Evolutionary conservation across 1,139 yeast genomes (phyloP).

Genomic region (Lodderomyces metapsilosis): DNA sequence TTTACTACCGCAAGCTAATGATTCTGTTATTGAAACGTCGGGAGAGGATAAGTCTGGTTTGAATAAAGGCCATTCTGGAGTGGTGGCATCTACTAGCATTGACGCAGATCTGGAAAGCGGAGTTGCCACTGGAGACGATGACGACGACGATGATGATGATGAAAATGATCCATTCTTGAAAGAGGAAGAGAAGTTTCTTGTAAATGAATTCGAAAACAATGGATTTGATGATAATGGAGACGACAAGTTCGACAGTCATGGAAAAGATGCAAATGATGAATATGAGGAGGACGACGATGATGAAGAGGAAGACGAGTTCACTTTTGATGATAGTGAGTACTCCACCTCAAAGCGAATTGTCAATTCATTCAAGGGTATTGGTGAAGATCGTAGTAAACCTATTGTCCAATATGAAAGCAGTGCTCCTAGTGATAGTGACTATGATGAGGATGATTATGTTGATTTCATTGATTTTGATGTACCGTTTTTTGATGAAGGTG

Average conservation of each 20-base stretch:
- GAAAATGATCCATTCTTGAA: constrained; percentile 49
- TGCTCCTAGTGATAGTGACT: constrained; percentile 19
- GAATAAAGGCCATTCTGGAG: not conserved
- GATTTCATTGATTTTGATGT: constrained; percentile 33
- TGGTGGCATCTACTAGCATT: not conserved
- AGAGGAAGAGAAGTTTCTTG: constrained; percentile 48
- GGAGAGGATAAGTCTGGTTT: not conserved
- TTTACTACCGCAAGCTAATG: constrained; percentile 11
- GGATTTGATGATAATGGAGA: constrained; percentile 35
- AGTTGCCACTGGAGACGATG: constrained; percentile 34
- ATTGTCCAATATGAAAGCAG: constrained; percentile 33
- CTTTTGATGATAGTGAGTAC: constrained; percentile 17
- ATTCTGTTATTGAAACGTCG: not conserved
- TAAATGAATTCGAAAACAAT: constrained; percentile 48
- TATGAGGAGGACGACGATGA: constrained; percentile 11
- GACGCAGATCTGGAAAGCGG: constrained; percentile 19
- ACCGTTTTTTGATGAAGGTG: constrained; percentile 24
- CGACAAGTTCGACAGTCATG: constrained; percentile 3
- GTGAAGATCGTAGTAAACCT: constrained; percentile 19
- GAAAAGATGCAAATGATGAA: constrained; percentile 13
- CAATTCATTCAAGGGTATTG: constrained; percentile 24
- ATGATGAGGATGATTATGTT: constrained; percentile 29
- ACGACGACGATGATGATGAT: constrained; percentile 44
- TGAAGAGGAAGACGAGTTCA: constrained; percentile 11
- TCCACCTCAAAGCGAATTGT: constrained; percentile 10